phyloP scores from a whole-genome alignment of 768 basidiomycete species.

The Lyophyllum decastes region DNA sequence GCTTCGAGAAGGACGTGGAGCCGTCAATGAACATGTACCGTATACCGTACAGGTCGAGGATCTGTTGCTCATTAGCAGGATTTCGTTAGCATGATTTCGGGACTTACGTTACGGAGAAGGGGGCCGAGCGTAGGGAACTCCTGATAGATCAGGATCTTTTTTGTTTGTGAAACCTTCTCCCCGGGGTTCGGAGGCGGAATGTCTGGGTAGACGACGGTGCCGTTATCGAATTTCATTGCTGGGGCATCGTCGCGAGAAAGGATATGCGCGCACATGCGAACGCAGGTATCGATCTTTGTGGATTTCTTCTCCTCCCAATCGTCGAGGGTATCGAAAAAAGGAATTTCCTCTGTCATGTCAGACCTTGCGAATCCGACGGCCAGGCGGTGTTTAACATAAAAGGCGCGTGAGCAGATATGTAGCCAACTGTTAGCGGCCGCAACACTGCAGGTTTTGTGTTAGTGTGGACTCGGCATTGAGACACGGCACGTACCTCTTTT shows the following conservation, averaged over 20 bases:
- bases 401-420: slow-evolving; percentile 3
- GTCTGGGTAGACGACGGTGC: not conserved
- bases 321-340: not conserved
- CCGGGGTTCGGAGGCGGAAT: not conserved
- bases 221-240: not conserved
- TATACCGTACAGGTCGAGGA: slow-evolving; percentile 9
- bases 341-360: not conserved
- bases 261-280: not conserved
- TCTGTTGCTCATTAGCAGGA: not conserved
- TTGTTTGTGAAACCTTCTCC: not conserved
- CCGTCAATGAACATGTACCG: slow-evolving; percentile 16
- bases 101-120: not conserved
- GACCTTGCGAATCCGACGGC: not conserved
- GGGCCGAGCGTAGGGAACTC: not conserved
- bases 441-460: not conserved
- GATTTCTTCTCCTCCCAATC: not conserved
- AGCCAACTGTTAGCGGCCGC: not conserved
- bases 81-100: not conserved
- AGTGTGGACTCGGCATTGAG: not conserved
- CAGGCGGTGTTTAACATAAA: not conserved
- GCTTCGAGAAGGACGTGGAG: slow-evolving; percentile 1
- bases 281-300: slow-evolving; percentile 2
- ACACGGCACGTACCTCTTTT: slow-evolving; percentile 45
- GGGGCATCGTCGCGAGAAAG: not conserved
- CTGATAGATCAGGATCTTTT: not conserved